Percentiles rank a stretch among this genome's conserved stretches.
phyloP scores from a whole-genome alignment of 371 early-diverging fungal species.

The Circinella minor region DNA sequence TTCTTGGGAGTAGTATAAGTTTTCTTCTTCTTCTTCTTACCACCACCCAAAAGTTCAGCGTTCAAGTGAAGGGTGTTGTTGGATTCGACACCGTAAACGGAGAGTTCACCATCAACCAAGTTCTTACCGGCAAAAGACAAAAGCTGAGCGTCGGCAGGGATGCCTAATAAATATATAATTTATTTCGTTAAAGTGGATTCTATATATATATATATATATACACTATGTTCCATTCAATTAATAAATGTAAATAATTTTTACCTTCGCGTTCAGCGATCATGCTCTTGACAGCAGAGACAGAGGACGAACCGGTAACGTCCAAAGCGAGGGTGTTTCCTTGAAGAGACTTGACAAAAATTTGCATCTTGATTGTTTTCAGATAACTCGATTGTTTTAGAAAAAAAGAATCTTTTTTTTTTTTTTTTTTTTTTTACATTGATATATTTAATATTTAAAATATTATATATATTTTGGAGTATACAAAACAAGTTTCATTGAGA shows the following conservation, averaged over 20 bases:
- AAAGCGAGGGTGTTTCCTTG: slow-evolving; percentile 89
- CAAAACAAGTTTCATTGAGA: no score
- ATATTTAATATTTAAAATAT: no score
- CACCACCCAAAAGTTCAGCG: slow-evolving; percentile 85
- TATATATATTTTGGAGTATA: no score
- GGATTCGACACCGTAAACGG: slow-evolving; percentile 86
- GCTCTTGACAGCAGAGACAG: slow-evolving; percentile 86
- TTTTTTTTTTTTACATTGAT: no score
- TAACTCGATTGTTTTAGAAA: slow-evolving; percentile 23
- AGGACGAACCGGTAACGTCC: slow-evolving; percentile 77
- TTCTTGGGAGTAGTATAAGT: slow-evolving; percentile 99
- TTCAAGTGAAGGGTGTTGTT: slow-evolving; percentile 91
- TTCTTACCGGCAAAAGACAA: slow-evolving; percentile 95
- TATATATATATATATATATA: no score
- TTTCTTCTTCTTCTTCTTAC: slow-evolving; percentile 99
- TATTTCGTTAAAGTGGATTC: not conserved
- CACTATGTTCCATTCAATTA: not conserved
- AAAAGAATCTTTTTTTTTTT: slow-evolving; percentile 5
- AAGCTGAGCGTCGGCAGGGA: slow-evolving; percentile 93
- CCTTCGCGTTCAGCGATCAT: slow-evolving; percentile 94
- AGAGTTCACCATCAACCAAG: slow-evolving; percentile 80
- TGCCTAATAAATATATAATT: slow-evolving; percentile 48
- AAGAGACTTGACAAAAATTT: slow-evolving; percentile 90
- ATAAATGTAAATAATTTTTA: slow-evolving; percentile 9
- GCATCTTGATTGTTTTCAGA: slow-evolving; percentile 59